These are phyloP conservation scores for Aspergillus persii DNA, from an alignment of 2,329 filamentous ascomycete species.

Conservation along the genomic window DNA sequence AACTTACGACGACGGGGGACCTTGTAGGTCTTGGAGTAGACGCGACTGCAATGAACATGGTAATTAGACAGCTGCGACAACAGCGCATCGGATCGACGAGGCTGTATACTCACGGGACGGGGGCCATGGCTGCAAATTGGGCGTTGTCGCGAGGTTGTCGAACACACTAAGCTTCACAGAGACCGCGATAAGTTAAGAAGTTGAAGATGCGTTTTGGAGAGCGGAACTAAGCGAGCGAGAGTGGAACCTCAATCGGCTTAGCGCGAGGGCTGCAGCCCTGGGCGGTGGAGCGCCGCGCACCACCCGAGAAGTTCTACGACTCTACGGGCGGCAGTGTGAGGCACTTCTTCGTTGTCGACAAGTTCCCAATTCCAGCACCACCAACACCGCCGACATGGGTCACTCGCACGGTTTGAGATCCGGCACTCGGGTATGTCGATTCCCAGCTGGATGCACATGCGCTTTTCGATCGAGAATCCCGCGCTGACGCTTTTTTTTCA, in stretches of 20 bases:
- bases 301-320: conserved; percentile 22
- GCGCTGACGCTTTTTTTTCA: conserved; percentile 41
- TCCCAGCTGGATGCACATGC: not conserved
- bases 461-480: conserved; percentile 10
- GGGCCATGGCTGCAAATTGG: conserved; percentile 42
- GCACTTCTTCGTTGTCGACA: conserved; percentile 37
- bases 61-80: conserved; percentile 39
- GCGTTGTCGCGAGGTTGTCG: conserved; percentile 39
- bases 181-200: conserved; percentile 19
- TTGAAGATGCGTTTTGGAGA: conserved; percentile 20
- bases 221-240: conserved; percentile 22
- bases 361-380: conserved; percentile 38
- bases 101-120: conserved; percentile 40
- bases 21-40: conserved; percentile 99
- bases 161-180: conserved; percentile 27
- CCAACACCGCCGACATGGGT: conserved; percentile 69
- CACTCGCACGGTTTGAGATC: conserved; percentile 83
- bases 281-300: conserved; percentile 21
- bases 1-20: conserved; percentile 79
- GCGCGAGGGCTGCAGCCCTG: conserved; percentile 16
- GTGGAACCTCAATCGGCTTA: conserved; percentile 21
- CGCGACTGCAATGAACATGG: conserved; percentile 48
- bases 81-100: conserved; percentile 14
- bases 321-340: conserved; percentile 25
- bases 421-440: conserved; percentile 73